A percentile compares a stretch with the other conserved stretches of the same genome.
phyloP scores from a whole-genome alignment of 1,284 basidiomycete genomes.

The Hymenochaete sp. region DNA sequence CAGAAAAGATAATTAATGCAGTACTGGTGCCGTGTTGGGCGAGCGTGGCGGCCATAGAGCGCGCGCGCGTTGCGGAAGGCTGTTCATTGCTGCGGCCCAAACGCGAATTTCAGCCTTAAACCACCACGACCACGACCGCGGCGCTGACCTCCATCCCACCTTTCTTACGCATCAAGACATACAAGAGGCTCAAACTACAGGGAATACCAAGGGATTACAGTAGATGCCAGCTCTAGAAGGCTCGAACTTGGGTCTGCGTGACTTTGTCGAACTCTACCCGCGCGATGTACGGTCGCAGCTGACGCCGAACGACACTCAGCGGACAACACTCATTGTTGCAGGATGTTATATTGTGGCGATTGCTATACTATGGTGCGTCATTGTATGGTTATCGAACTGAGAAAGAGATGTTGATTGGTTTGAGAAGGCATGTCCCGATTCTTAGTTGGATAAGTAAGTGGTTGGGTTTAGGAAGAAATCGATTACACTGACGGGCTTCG shows the following conservation, averaged over 20 bases:
- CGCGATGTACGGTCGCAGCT: constrained; percentile 34
- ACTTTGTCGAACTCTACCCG: constrained; percentile 16
- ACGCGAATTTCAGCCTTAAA: no score
- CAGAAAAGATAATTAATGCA: no score
- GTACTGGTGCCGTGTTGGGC: no score
- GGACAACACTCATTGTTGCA: constrained; percentile 70
- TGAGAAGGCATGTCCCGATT: constrained; percentile 65
- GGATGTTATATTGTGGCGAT: constrained; percentile 66
- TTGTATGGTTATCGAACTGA: no score
- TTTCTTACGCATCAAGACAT: background rate
- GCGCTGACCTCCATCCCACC: background rate
- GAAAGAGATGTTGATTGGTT: constrained; percentile 7
- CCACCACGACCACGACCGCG: background rate
- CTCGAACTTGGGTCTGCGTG: background rate
- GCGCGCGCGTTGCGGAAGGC: no score
- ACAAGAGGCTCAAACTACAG: background rate
- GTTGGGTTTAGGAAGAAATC: constrained; percentile 3
- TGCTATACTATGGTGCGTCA: constrained; percentile 61
- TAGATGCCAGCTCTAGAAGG: constrained; percentile 11
- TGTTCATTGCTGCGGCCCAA: no score
- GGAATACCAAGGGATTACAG: background rate
- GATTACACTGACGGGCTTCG: constrained; percentile 4
- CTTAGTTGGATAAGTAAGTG: constrained; percentile 61
- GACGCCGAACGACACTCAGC: constrained; percentile 64
- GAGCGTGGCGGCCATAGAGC: no score